These are phyloP conservation scores for Fragosphaeria purpurea DNA, from an alignment of 2,329 filamentous ascomycete species.

Conservation along the genomic window DNA sequence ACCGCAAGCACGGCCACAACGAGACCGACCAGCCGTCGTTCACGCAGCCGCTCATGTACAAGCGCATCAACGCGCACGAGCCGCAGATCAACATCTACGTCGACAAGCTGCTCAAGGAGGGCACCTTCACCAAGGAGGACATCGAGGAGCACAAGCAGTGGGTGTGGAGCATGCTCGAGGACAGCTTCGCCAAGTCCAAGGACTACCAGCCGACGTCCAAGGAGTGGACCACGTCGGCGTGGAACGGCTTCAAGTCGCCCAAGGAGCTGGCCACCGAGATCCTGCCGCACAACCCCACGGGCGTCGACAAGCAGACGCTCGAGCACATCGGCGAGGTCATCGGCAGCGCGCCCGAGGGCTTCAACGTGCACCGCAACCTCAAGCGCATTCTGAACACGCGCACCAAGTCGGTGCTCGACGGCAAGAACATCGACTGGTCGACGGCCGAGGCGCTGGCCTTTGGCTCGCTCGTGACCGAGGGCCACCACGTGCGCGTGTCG, in stretches of 20 bases:
- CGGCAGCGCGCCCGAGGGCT: constrained; percentile 69
- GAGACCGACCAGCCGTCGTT: constrained; percentile 99
- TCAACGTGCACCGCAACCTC: constrained; percentile 85
- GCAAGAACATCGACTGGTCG: constrained; percentile 93
- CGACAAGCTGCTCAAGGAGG: constrained; percentile 80
- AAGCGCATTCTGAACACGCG: constrained; percentile 89
- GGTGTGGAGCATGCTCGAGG: constrained; percentile 98
- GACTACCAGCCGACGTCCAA: constrained; percentile 94
- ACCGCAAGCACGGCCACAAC: constrained; percentile 98
- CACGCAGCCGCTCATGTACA: constrained; percentile 99
- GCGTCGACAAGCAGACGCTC: constrained; percentile 61
- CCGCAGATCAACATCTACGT: constrained; percentile 85
- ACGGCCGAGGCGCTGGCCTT: constrained; percentile 95
- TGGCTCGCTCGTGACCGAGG: constrained; percentile 80
- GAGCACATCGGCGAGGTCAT: constrained; percentile 77
- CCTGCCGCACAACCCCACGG: constrained; percentile 81
- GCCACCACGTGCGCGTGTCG: constrained; percentile 93
- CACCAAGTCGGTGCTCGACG: constrained; percentile 85
- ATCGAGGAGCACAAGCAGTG: constrained; percentile 99
- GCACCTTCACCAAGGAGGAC: constrained; percentile 94
- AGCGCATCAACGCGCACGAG: constrained; percentile 79
- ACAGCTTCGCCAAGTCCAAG: constrained; percentile 94
- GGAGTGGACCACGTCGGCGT: constrained; percentile 97
- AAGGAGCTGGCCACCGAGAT: constrained; percentile 95
- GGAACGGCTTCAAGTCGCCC: constrained; percentile 99